phyloP scores from a whole-genome alignment of 352 stramenopile species.

The Pythium sp. region DNA sequence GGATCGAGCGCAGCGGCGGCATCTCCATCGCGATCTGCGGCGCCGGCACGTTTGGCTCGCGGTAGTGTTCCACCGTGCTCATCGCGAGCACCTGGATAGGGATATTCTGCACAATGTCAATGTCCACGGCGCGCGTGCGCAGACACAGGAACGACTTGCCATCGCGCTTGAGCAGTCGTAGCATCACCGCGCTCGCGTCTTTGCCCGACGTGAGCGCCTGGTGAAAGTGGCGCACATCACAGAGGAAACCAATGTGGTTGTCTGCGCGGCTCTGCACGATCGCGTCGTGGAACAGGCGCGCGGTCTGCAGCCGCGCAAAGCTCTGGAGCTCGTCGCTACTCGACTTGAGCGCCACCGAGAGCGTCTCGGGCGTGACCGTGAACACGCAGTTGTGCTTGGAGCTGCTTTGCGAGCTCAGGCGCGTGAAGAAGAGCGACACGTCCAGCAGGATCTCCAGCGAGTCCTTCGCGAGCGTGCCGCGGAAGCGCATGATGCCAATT shows the following conservation, averaged over 20 bases:
- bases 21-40: conserved; percentile 83
- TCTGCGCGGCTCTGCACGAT: conserved; percentile 69
- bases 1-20: conserved; percentile 59
- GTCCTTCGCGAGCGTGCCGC: conserved; percentile 71
- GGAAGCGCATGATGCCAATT: conserved; percentile 62
- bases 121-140: conserved; percentile 69
- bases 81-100: conserved; percentile 79
- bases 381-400: conserved; percentile 69
- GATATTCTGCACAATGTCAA: conserved; percentile 85
- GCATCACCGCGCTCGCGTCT: conserved; percentile 74
- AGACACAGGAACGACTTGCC: conserved; percentile 72
- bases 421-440: conserved; percentile 67
- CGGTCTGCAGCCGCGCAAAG: conserved; percentile 64
- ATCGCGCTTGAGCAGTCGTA: conserved; percentile 80
- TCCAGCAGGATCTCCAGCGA: conserved; percentile 77
- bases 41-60: conserved; percentile 69
- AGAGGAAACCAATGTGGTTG: conserved; percentile 81
- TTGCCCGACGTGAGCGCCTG: conserved; percentile 74
- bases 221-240: conserved; percentile 71
- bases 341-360: conserved; percentile 68
- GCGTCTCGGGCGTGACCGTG: conserved; percentile 58
- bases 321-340: conserved; percentile 75
- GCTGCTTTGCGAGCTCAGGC: conserved; percentile 50
- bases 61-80: conserved; percentile 67
- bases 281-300: conserved; percentile 69